phyloP scores from a whole-genome alignment of 2,329 filamentous ascomycete species.

The Myriangium duriaei region DNA sequence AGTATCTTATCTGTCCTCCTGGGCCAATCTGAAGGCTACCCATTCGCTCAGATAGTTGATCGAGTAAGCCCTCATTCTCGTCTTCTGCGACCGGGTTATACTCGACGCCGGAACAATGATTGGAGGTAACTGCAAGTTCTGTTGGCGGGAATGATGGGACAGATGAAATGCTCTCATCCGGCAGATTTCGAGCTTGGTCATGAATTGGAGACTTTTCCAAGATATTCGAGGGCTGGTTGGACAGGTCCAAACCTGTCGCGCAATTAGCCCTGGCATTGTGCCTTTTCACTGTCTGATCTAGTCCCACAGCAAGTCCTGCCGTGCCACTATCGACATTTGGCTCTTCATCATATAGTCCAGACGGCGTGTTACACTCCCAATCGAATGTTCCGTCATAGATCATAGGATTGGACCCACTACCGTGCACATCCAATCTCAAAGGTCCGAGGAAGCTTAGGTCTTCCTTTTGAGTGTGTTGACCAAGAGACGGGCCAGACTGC shows the following conservation, averaged over 20 bases:
- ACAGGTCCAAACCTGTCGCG: neutral
- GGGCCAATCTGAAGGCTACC: neutral
- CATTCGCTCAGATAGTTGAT: constrained; percentile 1
- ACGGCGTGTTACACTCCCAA: neutral
- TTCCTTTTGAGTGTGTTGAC: no score
- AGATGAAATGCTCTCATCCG: neutral
- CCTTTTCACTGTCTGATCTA: no score
- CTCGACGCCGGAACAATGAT: neutral
- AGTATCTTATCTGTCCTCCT: neutral
- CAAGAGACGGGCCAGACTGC: neutral
- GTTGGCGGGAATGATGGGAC: neutral
- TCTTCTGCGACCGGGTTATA: no score
- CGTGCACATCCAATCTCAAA: no score
- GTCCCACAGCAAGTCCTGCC: neutral
- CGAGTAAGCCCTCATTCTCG: neutral
- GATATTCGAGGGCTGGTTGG: neutral
- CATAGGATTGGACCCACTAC: neutral
- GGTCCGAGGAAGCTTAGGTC: no score
- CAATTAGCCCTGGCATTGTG: no score
- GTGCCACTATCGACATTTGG: neutral
- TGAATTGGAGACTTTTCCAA: no score
- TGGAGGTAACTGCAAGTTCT: neutral
- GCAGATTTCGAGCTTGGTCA: no score
- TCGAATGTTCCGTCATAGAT: neutral
- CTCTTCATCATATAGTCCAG: neutral